Evolutionary conservation across 2,329 filamentous ascomycete species (phyloP).

Genomic region (Ascosphaera apis): DNA sequence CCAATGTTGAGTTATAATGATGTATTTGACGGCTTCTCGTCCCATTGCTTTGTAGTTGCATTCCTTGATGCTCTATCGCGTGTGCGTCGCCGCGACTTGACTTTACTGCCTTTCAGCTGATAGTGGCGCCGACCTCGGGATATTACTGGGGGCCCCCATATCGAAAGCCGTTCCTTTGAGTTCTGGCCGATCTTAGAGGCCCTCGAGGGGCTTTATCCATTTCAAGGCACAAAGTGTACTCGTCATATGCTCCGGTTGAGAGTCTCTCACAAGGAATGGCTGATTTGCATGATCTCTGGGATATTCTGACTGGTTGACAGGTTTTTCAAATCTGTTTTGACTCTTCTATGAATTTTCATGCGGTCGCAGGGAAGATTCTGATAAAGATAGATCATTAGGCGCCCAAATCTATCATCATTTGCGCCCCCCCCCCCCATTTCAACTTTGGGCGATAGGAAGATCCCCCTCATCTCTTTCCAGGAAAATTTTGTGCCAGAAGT

Average conservation of each 20-base stretch:
- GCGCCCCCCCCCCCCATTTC: background rate
- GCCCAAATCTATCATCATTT: background rate
- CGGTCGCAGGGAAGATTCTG: no score
- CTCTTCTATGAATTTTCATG: background rate
- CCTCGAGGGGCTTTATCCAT: no score
- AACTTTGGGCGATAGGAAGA: no score
- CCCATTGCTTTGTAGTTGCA: no score
- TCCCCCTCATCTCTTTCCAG: background rate
- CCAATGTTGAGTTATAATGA: background rate
- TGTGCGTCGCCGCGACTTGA: no score
- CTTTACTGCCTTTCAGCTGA: no score
- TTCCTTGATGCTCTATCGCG: no score
- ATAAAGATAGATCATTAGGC: no score
- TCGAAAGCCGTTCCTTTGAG: no score
- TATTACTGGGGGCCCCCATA: no score
- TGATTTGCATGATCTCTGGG: background rate
- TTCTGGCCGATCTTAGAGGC: no score
- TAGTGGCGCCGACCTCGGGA: no score
- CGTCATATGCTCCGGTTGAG: background rate
- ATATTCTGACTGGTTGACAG: background rate
- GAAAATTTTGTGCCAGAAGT: background rate
- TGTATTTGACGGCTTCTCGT: background rate
- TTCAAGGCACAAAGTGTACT: background rate
- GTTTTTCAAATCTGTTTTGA: background rate
- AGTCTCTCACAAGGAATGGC: background rate